These are phyloP conservation scores for Aspergillus fumigatus DNA, from an alignment of 2,329 filamentous ascomycete species.

Conservation along the genomic window DNA sequence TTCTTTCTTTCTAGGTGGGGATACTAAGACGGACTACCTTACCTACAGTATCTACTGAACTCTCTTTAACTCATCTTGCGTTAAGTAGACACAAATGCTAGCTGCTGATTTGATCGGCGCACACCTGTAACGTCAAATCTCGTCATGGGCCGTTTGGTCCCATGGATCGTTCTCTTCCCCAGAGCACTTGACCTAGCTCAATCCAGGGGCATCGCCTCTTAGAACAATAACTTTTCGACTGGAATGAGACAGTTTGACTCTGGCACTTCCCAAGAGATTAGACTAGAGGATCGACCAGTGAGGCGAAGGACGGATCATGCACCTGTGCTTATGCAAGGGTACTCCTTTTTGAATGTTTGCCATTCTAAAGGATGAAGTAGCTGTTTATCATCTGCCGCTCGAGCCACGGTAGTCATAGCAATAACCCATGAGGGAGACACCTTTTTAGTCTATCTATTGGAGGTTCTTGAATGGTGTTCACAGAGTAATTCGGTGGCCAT, in stretches of 20 bases:
- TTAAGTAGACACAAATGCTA: not conserved
- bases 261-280: not conserved
- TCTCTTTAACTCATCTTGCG: not conserved
- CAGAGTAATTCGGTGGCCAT: too few relatives aligned
- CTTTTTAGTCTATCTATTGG: too few relatives aligned
- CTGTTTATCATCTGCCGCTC: not conserved
- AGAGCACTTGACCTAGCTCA: not conserved
- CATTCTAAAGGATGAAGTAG: not conserved
- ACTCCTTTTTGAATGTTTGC: not conserved
- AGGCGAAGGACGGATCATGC: not conserved
- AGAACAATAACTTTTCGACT: not conserved
- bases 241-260: not conserved
- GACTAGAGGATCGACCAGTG: not conserved
- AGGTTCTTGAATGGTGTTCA: too few relatives aligned
- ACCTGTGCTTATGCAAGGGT: not conserved
- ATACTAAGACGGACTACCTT: not conserved
- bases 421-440: not conserved
- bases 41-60: not conserved
- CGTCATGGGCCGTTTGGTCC: not conserved
- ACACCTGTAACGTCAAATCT: not conserved
- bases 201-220: not conserved
- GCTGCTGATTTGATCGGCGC: not conserved
- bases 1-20: not conserved
- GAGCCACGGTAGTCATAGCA: not conserved
- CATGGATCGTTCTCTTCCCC: not conserved